Conservation (phyloP, 805 yeast genomes). For the Priceomyces haplophilus region DNA sequence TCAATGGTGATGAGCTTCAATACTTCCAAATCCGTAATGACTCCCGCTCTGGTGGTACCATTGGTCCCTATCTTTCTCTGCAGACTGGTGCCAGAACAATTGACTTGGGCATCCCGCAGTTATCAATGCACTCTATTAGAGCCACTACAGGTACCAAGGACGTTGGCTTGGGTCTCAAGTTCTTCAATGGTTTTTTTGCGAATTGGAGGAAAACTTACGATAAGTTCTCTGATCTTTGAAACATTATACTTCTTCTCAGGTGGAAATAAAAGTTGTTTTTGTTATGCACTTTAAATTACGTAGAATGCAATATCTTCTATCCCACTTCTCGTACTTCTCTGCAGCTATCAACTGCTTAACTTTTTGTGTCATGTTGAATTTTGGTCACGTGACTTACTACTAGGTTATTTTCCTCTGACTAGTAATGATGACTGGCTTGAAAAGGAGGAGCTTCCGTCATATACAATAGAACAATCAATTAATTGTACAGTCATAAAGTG, state of each 20-base stretch:
- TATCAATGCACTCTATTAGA: constrained; percentile 59
- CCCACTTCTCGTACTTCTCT: neutral
- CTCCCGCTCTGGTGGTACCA: constrained; percentile 83
- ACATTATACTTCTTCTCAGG: neutral
- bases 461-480: constrained; percentile 2
- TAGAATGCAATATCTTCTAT: neutral
- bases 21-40: constrained; percentile 85
- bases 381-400: neutral
- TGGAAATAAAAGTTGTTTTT: neutral
- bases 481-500: neutral
- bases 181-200: constrained; percentile 65
- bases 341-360: no score
- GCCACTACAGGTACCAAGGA: constrained; percentile 79
- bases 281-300: neutral
- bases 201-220: constrained; percentile 64
- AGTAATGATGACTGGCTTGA: neutral
- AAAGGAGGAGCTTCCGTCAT: neutral
- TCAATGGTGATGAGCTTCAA: constrained; percentile 65
- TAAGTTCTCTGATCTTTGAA: constrained; percentile 46
- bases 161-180: constrained; percentile 68
- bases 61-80: constrained; percentile 68
- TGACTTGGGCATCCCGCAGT: constrained; percentile 42
- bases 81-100: constrained; percentile 62
- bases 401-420: neutral
- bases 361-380: no score